A percentile compares a stretch with the other conserved stretches of the same genome.
Conservation (phyloP, 805 yeast species). For the Starmerella davenportii region DNA sequence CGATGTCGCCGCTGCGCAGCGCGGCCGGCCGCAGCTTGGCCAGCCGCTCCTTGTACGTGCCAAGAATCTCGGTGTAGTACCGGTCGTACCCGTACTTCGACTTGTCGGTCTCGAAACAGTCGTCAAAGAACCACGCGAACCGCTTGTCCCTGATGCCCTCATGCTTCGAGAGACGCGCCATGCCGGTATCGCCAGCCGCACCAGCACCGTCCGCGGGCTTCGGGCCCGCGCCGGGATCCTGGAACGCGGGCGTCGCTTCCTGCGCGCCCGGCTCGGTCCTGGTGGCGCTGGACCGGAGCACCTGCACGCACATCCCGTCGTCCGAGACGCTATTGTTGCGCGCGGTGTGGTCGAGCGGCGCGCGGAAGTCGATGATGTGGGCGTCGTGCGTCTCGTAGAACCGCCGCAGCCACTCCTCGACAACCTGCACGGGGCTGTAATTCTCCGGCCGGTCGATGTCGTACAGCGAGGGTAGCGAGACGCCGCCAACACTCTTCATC, state of each 20-base stretch:
- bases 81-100: slow-evolving; percentile 18
- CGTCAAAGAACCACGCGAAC: slow-evolving; percentile 21
- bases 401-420: background rate
- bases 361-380: background rate
- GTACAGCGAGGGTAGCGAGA: background rate
- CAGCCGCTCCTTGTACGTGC: slow-evolving; percentile 8
- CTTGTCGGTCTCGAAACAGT: slow-evolving; percentile 11
- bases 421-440: background rate
- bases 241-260: background rate
- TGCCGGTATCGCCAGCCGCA: too few species aligned
- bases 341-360: background rate
- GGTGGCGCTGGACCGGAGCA: background rate
- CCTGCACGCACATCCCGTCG: background rate
- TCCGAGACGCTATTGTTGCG: background rate
- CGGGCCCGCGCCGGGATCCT: background rate
- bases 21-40: background rate
- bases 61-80: slow-evolving; percentile 11
- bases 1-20: background rate
- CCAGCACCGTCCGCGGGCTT: background rate
- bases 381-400: background rate
- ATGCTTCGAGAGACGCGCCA: too few species aligned
- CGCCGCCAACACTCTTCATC: too few species aligned
- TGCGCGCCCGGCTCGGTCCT: background rate
- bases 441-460: background rate
- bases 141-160: background rate